Base-by-base conservation (phyloP, 371 early-diverging fungal genomes). In the Parasitella parasitica region DNA sequence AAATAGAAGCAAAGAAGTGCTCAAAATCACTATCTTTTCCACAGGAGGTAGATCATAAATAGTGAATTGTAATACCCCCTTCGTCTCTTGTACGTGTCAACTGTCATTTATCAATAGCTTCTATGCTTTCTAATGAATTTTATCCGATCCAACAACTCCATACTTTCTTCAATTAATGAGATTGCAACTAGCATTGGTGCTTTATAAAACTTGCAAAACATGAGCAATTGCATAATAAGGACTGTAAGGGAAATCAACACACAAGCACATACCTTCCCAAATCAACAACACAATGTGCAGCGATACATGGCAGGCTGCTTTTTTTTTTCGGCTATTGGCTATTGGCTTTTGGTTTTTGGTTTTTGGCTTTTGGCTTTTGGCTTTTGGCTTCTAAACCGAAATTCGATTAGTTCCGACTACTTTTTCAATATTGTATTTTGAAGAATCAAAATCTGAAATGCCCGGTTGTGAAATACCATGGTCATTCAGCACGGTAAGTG, bases 221-320 rank as follows among this genome's bases (percentile, higher is more conserved):
- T 38, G 15, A 34, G 13, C 30, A 20, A 9, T 24, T 36, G 4
- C 20, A 52, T 38, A 24, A 32, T n/a, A n/a, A n/a, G n/a, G 15
- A 38, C 12, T 22, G 16, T 6, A n/a, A n/a, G n/a, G n/a, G n/a
- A n/a, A n/a, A n/a, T n/a, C n/a, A n/a, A n/a, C n/a, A n/a, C n/a
- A n/a, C n/a, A n/a, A n/a, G n/a, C n/a, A 24, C 11, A 20, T 61
- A 66, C 87, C 86, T 67, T 28, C 92, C 92, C 27, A 92, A 75
- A 15, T 93, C 93, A 8, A 93, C 91, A 11, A 92, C 92, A 60
- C 93, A 92, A 70, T 92, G 93, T 15, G 90, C 84, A 7, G 90
- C 93, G 48, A 92, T 87, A 15, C 91, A 87, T 13, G 84, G 85
- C 4, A 63, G n/a, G 69, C 6, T 72, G 39, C 24, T 27, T 39